Conservation (phyloP, 1,139 yeast genomes). For the Hemisphaericaspora subhashii region DNA sequence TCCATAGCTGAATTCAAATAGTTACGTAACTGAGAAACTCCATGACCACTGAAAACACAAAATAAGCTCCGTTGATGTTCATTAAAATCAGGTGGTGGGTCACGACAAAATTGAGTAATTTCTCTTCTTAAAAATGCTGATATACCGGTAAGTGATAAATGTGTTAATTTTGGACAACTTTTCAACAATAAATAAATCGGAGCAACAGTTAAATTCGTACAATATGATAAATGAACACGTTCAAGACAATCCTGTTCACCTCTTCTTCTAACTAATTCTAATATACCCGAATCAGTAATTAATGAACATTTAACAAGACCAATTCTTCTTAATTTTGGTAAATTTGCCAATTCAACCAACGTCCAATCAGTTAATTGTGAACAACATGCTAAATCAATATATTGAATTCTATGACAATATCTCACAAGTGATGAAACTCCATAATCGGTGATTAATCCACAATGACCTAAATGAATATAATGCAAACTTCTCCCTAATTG, state of each 20-base stretch:
- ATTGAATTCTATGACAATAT: slow-evolving; percentile 82
- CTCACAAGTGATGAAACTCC: slow-evolving; percentile 79
- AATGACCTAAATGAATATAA: slow-evolving; percentile 91
- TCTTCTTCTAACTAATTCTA: slow-evolving; percentile 72
- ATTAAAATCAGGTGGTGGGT: slow-evolving; percentile 93
- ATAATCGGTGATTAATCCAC: slow-evolving; percentile 83
- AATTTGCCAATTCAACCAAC: slow-evolving; percentile 69
- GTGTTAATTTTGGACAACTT: slow-evolving; percentile 85
- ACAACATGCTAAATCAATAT: slow-evolving; percentile 95
- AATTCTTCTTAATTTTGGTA: slow-evolving; percentile 83
- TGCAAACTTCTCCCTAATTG: slow-evolving; percentile 80
- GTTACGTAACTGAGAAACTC: slow-evolving; percentile 71
- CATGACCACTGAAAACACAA: slow-evolving; percentile 92
- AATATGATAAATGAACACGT: slow-evolving; percentile 90
- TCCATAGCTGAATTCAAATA: slow-evolving; percentile 53
- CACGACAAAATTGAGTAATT: slow-evolving; percentile 83
- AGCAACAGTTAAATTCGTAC: slow-evolving; percentile 74
- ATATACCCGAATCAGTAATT: slow-evolving; percentile 83
- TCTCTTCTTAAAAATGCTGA: slow-evolving; percentile 84
- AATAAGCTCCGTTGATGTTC: slow-evolving; percentile 83
- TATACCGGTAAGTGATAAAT: slow-evolving; percentile 86
- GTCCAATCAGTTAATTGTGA: slow-evolving; percentile 85
- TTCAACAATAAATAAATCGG: slow-evolving; percentile 72
- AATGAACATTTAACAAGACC: slow-evolving; percentile 91
- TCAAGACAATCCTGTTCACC: slow-evolving; percentile 78